Evolutionary conservation across 495 filamentous ascomycete species (phyloP).

Genomic region (Penicillium macrosclerotiorum): DNA sequence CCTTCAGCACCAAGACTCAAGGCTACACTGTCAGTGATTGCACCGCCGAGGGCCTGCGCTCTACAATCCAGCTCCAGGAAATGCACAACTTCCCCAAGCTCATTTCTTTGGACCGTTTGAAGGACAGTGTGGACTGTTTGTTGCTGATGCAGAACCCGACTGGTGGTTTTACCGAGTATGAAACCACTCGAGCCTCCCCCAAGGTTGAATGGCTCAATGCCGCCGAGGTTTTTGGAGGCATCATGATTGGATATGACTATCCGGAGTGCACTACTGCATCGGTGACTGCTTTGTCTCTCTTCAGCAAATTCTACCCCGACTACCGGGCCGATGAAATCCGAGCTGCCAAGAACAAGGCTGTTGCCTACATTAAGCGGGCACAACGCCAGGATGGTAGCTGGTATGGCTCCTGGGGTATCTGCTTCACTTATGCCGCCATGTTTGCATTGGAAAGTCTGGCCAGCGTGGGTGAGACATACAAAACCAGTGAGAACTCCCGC

Average conservation of each 20-base stretch:
- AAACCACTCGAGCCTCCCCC: conserved; percentile 72
- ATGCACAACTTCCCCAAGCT: conserved; percentile 72
- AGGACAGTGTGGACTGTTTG: conserved; percentile 85
- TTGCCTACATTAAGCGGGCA: conserved; percentile 74
- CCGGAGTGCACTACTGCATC: conserved; percentile 96
- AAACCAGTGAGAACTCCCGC: conserved; percentile 65
- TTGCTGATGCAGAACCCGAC: conserved; percentile 87
- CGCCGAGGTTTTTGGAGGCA: conserved; percentile 92
- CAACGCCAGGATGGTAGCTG: conserved; percentile 85
- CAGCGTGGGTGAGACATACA: conserved; percentile 77
- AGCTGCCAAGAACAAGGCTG: conserved; percentile 63
- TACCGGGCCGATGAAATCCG: conserved; percentile 77
- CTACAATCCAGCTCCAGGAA: conserved; percentile 80
- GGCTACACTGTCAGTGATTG: conserved; percentile 96
- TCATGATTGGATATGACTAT: conserved; percentile 98
- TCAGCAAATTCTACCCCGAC: conserved; percentile 74
- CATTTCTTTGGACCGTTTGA: conserved; percentile 70
- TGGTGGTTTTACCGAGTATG: conserved; percentile 90
- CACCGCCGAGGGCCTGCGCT: conserved; percentile 84
- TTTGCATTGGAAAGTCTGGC: conserved; percentile 87
- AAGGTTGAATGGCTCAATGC: conserved; percentile 85
- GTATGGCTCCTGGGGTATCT: conserved; percentile 98
- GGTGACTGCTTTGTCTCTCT: conserved; percentile 83
- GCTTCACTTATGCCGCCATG: conserved; percentile 94
- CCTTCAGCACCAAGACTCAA: conserved; percentile 86